Evolutionary conservation across 768 basidiomycete species (phyloP), one percentile per base, ranked within the genome.

Genomic region (Clitopilus hobsonii): DNA sequence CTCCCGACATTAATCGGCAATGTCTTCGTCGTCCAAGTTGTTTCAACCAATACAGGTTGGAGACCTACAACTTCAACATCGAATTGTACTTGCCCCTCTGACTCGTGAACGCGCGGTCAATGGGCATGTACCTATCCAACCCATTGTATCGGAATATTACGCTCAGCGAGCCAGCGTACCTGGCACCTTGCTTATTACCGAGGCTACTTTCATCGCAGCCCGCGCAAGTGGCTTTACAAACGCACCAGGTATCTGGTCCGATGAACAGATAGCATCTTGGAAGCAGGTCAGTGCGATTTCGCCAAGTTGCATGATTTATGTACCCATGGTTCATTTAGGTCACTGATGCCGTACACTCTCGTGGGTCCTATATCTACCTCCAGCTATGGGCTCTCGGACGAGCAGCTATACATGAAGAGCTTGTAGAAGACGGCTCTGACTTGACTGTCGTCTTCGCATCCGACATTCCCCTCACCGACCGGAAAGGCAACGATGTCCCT

Each of bases 321-420:
- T n/a, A n/a, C n/a, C n/a, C n/a, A n/a, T n/a, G n/a, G n/a, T n/a
- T n/a, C n/a, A n/a, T n/a, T 20, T 48, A 84, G 82, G 65, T 91
- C 16, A 79, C 27, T 23, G 75, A 79, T 11, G 78, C 75, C 0
- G 84, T 86, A 0, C 86, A 88, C 60, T 75, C 74, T 3, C 56
- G 67, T 64, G 69, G 74, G 0, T 76, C 69, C 10, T 74, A 69
- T 63, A 77, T 86, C 23, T 83, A 71, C 63, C 54, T 77, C 24
- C 85, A 87, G 62, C 73, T 84, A 1, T 82, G 84, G 75, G 84
- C 84, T 1, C 62, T 82, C 1, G 85, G 82, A 0, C 76, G 82
- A 3, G 62, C 69, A 0, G 77, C 77, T 5, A 48, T 63, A 22
- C 57, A 66, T n/a, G 58, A 62, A 0, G 49, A 71, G 26, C 67